Conservation (phyloP, 2,329 filamentous ascomycete genomes). For the Bipolaris sorokiniana region DNA sequence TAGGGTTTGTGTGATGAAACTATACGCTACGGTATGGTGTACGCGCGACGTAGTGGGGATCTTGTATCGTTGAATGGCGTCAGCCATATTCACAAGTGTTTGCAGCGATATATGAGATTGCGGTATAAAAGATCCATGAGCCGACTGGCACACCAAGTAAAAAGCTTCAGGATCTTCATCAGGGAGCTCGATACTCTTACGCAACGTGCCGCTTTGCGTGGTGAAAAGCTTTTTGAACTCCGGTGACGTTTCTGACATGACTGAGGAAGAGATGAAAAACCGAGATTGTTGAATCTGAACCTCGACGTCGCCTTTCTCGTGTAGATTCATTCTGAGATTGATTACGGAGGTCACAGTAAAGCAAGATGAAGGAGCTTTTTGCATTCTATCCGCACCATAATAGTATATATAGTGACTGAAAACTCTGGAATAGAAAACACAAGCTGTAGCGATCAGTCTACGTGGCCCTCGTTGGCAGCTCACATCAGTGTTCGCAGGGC, state of each 20-base stretch:
- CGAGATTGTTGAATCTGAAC: neutral
- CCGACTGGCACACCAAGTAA: slow-evolving; percentile 12
- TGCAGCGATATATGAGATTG: slow-evolving; percentile 13
- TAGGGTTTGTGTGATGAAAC: slow-evolving; percentile 10
- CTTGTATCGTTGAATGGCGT: slow-evolving; percentile 10
- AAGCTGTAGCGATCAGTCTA: neutral
- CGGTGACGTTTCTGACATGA: slow-evolving; percentile 7
- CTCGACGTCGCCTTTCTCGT: slow-evolving; percentile 8
- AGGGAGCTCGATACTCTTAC: slow-evolving; percentile 4
- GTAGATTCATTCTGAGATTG: neutral
- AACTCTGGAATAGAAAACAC: neutral
- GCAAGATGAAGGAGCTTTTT: neutral
- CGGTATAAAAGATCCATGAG: slow-evolving; percentile 15
- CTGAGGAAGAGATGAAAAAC: slow-evolving; percentile 11
- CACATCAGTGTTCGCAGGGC: neutral
- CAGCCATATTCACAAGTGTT: slow-evolving; percentile 10
- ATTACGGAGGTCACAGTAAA: neutral
- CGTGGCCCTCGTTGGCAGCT: neutral
- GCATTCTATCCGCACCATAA: neutral
- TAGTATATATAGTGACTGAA: slow-evolving; percentile 3
- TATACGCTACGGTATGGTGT: slow-evolving; percentile 4
- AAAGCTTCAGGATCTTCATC: slow-evolving; percentile 12
- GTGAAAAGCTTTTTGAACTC: slow-evolving; percentile 15
- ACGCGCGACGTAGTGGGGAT: slow-evolving; percentile 6
- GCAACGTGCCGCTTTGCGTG: neutral